These are phyloP conservation scores for Osmanthus fragrans DNA, from an alignment of 257 asterid genomes.

Conservation along the genomic window DNA sequence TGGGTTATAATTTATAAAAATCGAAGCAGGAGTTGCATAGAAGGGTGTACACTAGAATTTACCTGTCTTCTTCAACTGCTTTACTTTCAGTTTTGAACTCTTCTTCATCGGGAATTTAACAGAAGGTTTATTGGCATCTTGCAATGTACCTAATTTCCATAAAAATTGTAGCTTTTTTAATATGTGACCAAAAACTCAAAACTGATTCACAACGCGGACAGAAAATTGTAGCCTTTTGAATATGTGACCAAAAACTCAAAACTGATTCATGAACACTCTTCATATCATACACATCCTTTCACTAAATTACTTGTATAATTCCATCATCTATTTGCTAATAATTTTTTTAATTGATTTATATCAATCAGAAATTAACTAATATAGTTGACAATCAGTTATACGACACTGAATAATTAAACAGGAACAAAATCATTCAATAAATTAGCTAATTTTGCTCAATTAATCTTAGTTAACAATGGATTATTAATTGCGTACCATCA, in stretches of 20 bases:
- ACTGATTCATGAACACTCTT: not conserved
- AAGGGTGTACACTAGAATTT: not conserved
- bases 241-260: not conserved
- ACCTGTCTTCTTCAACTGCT: slow-evolving; percentile 69
- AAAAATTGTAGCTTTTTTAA: not conserved
- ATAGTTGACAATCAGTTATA: not conserved
- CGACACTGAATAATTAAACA: not conserved
- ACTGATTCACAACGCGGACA: not conserved
- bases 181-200: not conserved
- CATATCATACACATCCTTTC: not conserved
- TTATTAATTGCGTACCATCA: slow-evolving; percentile 31
- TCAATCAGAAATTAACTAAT: not conserved
- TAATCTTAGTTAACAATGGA: not conserved
- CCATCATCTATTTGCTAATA: too few relatives aligned
- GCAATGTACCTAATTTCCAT: slow-evolving; percentile 33
- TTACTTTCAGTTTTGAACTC: slow-evolving; percentile 50
- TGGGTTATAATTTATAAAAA: not conserved
- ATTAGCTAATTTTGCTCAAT: slow-evolving; percentile 1
- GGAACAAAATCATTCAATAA: not conserved
- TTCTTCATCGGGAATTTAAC: slow-evolving; percentile 67
- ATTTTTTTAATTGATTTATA: too few relatives aligned
- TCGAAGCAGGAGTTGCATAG: not conserved
- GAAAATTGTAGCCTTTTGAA: not conserved
- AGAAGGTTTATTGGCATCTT: slow-evolving; percentile 38
- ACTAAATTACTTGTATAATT: too few relatives aligned